Evolutionary conservation across 768 basidiomycete species (phyloP), one percentile per base, ranked within the genome.

Genomic region (Leccinellum luteum): DNA sequence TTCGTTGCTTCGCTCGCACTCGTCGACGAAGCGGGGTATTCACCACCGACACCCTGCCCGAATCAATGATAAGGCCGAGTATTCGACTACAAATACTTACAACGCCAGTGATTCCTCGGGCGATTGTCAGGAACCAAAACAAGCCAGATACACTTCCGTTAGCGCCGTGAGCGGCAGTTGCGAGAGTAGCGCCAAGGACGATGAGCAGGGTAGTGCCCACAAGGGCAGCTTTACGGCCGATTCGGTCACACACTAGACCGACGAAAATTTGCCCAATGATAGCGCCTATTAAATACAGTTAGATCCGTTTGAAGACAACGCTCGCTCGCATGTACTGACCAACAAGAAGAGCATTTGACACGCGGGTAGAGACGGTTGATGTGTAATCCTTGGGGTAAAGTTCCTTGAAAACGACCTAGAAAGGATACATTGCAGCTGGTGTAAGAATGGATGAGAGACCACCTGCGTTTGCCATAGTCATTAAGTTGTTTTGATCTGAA

Each of bases 191-290:
- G 23, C 89, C 89, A 47, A 89, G 50, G 53, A 89, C 85, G 58
- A 91, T 91, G 35, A 86, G 71, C 32, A 82, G 64, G 0, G 89
- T 91, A 2, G 89, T 89, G 35, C 77, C 68, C 19, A 89, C 81
- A 52, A 91, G 80, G 17, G 87, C 89, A n/a, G 82, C 81, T 68
- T 90, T 90, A 51, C 89, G 76, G n/a, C 89, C 89, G 27, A 86
- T 66, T 51, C 84, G 77, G 67, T 91, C 89, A 62, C 87, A 89
- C n/a, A 88, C 68, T 23, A 89, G 64, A 13, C 89, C 89, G 35
- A 89, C 84, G 41, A 78, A 54, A 25, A 87, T 49, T 62, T 87
- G 85, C 19, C 85, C 85, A 35, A 85, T 69, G 59, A 86, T 78
- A 45, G 83, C 85, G 35, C 86, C 86, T 84, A 57, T 41, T 19